Evolutionary conservation across 805 yeast species (phyloP).

Genomic region (Teunomyces stri): DNA sequence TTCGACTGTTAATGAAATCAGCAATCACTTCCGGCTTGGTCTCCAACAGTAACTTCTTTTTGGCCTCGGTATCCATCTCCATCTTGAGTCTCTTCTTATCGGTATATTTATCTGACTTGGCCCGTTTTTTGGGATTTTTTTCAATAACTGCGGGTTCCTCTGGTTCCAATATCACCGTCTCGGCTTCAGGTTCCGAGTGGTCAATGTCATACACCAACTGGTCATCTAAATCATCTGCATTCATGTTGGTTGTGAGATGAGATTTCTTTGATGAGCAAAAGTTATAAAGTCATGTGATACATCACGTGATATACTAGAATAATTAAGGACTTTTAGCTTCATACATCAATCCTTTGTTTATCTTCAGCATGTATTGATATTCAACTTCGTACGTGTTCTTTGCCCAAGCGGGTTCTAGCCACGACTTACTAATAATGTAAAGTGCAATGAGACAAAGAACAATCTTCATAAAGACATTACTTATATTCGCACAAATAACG

Average conservation of each 20-base stretch:
- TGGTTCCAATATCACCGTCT: slow-evolving; percentile 9
- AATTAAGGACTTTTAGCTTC: too few relatives aligned
- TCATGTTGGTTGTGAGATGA: slow-evolving; percentile 9
- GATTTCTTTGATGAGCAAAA: too few relatives aligned
- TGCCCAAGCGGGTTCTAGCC: too few relatives aligned
- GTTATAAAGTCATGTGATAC: too few relatives aligned
- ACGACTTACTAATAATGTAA: too few relatives aligned
- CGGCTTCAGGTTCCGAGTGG: slow-evolving; percentile 19
- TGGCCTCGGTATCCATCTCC: slow-evolving; percentile 61
- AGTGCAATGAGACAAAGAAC: too few relatives aligned
- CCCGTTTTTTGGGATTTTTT: slow-evolving; percentile 21
- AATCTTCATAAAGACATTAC: too few relatives aligned
- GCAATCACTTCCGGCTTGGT: slow-evolving; percentile 56
- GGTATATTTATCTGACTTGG: slow-evolving; percentile 44
- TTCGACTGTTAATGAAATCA: slow-evolving; percentile 61
- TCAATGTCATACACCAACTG: slow-evolving; percentile 64
- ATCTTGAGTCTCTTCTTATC: slow-evolving; percentile 65
- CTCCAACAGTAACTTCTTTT: slow-evolving; percentile 51
- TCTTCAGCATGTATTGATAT: too few relatives aligned
- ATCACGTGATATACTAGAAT: too few relatives aligned
- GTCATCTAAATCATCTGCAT: slow-evolving; percentile 76
- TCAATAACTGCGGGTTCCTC: slow-evolving; percentile 7
- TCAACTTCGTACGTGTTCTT: too few relatives aligned
- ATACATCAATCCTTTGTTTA: too few relatives aligned
- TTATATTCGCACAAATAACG: too few relatives aligned